phyloP scores from a whole-genome alignment of 306 rosid genomes.

The Mimosa bimucronata region DNA sequence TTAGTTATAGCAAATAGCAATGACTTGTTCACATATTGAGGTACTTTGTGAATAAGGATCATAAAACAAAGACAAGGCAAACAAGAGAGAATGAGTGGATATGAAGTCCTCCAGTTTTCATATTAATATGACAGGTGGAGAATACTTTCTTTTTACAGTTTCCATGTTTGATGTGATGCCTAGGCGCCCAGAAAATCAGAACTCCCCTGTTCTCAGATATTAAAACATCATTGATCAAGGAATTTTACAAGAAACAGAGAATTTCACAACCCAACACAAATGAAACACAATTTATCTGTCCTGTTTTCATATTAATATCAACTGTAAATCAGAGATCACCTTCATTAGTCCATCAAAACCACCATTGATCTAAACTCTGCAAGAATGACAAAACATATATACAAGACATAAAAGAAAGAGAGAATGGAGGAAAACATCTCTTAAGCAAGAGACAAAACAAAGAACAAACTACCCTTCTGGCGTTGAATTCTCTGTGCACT shows the following conservation, averaged over 20 bases:
- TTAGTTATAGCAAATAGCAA: not conserved
- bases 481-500: conserved; percentile 32
- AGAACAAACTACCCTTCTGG: conserved; percentile 27
- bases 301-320: not conserved
- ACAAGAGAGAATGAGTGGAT: not conserved
- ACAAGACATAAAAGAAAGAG: not conserved
- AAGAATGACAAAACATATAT: not conserved
- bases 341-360: not conserved
- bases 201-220: not conserved
- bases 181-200: not conserved
- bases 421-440: not conserved
- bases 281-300: not conserved
- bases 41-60: not conserved
- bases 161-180: not conserved
- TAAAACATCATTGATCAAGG: not conserved
- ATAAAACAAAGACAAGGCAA: not conserved
- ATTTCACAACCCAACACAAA: not conserved
- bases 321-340: not conserved
- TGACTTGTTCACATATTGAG: not conserved
- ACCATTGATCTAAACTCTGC: not conserved
- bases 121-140: not conserved
- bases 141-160: not conserved
- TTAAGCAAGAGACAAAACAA: not conserved
- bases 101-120: not conserved
- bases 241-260: not conserved